These are phyloP conservation scores for Chenopodium album DNA, from an alignment of 148 eudicot species.

Conservation along the genomic window DNA sequence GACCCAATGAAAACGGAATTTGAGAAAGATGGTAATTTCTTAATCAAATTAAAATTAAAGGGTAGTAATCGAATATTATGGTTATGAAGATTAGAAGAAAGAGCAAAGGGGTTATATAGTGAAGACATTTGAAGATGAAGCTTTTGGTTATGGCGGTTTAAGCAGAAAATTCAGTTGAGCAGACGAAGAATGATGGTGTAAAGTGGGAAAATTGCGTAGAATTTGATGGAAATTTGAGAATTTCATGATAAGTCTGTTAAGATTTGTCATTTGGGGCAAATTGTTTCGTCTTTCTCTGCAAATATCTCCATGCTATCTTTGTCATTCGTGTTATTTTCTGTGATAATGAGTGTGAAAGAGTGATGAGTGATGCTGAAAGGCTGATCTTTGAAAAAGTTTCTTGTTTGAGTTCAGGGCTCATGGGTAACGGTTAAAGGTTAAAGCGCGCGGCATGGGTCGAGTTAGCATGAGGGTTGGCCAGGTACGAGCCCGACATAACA, in stretches of 20 bases:
- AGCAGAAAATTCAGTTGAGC: conserved; percentile 12
- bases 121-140: conserved; percentile 17
- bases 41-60: conserved; percentile 5
- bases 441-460: no score
- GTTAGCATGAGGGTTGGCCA: no score
- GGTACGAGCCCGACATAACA: no score
- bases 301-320: conserved; percentile 9
- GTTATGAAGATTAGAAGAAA: conserved; percentile 4
- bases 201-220: neutral
- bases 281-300: neutral
- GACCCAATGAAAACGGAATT: neutral
- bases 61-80: neutral
- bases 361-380: no score
- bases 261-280: neutral
- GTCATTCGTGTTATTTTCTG: conserved; percentile 4
- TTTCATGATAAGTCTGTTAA: neutral
- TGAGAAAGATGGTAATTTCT: conserved; percentile 20
- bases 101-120: conserved; percentile 22
- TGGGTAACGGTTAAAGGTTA: no score
- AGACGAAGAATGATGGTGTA: conserved; percentile 4
- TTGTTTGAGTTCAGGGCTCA: no score
- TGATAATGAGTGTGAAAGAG: no score
- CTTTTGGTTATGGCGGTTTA: conserved; percentile 14
- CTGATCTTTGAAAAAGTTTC: no score
- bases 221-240: neutral